Conservation (phyloP, 495 filamentous ascomycete species). For the Trichoderma asperelloides region DNA sequence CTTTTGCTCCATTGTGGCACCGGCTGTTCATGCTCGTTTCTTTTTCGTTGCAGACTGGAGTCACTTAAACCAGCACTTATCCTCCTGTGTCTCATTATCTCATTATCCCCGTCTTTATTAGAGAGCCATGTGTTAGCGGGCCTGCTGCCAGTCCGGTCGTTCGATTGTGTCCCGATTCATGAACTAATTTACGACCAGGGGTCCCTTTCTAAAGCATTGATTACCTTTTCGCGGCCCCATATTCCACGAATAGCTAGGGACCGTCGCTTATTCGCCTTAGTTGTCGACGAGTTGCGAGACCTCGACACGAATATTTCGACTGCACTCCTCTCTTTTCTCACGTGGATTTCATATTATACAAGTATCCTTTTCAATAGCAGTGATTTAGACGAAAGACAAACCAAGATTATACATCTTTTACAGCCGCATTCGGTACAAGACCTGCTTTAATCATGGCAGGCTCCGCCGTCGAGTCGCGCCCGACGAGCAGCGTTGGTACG, state of each 20-base stretch:
- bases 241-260: constrained; percentile 2
- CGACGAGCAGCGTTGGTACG: constrained; percentile 29
- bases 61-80: background rate
- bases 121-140: constrained; percentile 2
- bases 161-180: constrained; percentile 7
- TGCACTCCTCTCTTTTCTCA: background rate
- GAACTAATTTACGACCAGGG: constrained; percentile 1
- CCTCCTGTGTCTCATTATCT: constrained; percentile 3
- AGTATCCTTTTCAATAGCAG: background rate
- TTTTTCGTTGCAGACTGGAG: background rate
- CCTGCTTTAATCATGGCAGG: background rate
- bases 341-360: background rate
- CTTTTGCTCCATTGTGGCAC: background rate
- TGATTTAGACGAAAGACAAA: background rate
- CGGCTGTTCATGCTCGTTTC: background rate
- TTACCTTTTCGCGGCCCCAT: background rate
- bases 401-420: background rate
- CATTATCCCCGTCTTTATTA: background rate
- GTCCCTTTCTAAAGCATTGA: background rate
- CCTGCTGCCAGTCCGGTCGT: background rate
- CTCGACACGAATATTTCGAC: background rate
- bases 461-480: constrained; percentile 26
- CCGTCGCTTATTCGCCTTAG: background rate
- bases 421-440: background rate
- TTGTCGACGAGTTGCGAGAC: background rate